Evolutionary conservation across 2,329 filamentous ascomycete genomes (phyloP), one percentile per base, ranked within the genome.

Genomic region (Ceratocystis smalleyi): DNA sequence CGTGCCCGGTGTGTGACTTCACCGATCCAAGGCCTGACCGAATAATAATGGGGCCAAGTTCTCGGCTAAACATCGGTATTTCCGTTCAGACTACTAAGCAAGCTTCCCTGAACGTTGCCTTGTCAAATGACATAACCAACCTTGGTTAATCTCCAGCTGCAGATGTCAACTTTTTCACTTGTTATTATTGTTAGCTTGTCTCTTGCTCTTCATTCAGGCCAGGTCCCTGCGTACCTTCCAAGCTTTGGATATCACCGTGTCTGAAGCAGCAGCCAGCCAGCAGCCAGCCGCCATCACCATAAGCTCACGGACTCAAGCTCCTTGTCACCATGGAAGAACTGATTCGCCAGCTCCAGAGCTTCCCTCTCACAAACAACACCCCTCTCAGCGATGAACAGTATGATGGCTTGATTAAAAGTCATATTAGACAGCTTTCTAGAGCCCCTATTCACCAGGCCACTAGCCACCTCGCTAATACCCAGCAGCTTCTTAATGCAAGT

Each of bases 401-500:
- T 19, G 27, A 66, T 40, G 7, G n/a, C 2, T 15, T 19, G 12
- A 64, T 67, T 17, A 47, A 19, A 22, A 51, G 51, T 3, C 66
- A 67, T 59, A 17, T 66, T 12, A 45, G n/a, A 12, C 19, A 24
- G 7, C 55, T 65, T 8, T 24, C 43, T 6, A 19, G 35, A 49
- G 22, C 30, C 22, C 12, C 61, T 19, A 40, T 43, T 5, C 57
- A 64, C 22, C 61, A 62, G 55, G 35, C 35, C 10, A 19, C 51
- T 15, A 59, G 35, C 30, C 22, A 61, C 55, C 22, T 43, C 17
- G 12, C 43, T 30, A 45, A 63, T 40, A 40, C 45, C 51, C 61
- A 60, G 17, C 7, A 45, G 4, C 40, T 68, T n/a, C 43, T 68
- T 3, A 43, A 64, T 15, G 67, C 66, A 55, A 59, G 65, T 62